Conservation (phyloP, 768 basidiomycete genomes). For the Omphalotus guepiniiformis region DNA sequence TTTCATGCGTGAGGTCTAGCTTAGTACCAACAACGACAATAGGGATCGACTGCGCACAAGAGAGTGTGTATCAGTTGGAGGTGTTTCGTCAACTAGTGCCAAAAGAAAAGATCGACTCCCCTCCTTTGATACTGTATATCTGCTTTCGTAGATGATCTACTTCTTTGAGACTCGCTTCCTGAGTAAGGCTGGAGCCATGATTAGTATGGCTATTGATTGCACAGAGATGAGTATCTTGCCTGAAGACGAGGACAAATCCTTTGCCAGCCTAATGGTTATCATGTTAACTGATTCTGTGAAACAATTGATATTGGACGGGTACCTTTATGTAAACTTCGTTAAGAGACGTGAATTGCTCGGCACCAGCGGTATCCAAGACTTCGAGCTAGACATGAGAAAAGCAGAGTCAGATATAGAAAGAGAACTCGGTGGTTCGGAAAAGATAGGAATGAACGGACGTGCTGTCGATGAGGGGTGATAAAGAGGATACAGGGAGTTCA, state of each 20-base stretch:
- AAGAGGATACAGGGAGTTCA: slow-evolving; percentile 5
- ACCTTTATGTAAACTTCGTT: slow-evolving; percentile 85
- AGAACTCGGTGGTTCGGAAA: not conserved
- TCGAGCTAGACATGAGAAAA: slow-evolving; percentile 49
- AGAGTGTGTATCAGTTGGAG: not conserved
- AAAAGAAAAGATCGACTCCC: slow-evolving; percentile 44
- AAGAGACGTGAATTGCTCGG: slow-evolving; percentile 79
- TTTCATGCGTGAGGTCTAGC: slow-evolving; percentile 73
- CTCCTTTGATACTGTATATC: slow-evolving; percentile 76
- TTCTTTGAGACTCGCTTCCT: slow-evolving; percentile 77
- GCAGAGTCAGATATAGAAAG: not conserved
- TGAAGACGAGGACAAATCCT: slow-evolving; percentile 85
- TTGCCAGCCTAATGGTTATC: slow-evolving; percentile 50
- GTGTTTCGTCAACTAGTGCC: too few relatives aligned
- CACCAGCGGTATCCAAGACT: slow-evolving; percentile 79
- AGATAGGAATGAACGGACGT: not conserved
- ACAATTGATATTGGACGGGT: not conserved
- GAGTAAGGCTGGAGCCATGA: slow-evolving; percentile 54
- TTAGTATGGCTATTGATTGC: slow-evolving; percentile 8
- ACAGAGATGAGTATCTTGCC: slow-evolving; percentile 34
- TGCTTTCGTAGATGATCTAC: slow-evolving; percentile 78
- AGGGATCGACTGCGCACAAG: slow-evolving; percentile 46
- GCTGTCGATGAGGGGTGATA: not conserved
- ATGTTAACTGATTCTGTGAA: not conserved
- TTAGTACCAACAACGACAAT: slow-evolving; percentile 88